Percentiles rank a stretch among this genome's conserved stretches.
Conservation (phyloP, 2,329 filamentous ascomycete genomes). For the Dryadomyces quercus-mongolicae region DNA sequence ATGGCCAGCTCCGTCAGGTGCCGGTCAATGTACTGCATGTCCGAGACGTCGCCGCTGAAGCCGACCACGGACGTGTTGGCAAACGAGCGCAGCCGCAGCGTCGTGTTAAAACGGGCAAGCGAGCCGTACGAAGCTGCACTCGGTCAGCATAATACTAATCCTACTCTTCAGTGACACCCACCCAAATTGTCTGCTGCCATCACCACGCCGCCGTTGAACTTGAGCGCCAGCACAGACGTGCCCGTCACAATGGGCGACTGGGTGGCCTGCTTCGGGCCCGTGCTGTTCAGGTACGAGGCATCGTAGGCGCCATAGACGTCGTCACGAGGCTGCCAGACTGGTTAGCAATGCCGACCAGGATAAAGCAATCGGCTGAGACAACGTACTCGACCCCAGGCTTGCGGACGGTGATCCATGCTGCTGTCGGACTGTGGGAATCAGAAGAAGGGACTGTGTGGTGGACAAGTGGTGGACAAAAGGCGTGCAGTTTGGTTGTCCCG, state of each 20-base stretch:
- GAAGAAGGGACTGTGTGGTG: too few relatives aligned
- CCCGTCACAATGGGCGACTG: constrained; percentile 91
- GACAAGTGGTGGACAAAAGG: not conserved
- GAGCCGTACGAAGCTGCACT: constrained; percentile 89
- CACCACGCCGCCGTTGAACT: constrained; percentile 92
- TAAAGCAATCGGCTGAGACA: too few relatives aligned
- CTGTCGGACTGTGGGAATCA: not conserved
- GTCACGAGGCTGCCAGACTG: constrained; percentile 66
- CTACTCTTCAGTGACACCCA: constrained; percentile 27
- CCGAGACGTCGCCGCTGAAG: constrained; percentile 92
- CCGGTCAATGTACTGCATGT: constrained; percentile 98
- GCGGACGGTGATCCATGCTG: constrained; percentile 58
- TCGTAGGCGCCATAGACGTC: constrained; percentile 95
- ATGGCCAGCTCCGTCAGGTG: constrained; percentile 79
- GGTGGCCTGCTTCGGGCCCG: constrained; percentile 69
- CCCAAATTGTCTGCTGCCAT: constrained; percentile 95
- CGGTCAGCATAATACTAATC: not conserved
- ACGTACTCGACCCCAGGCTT: constrained; percentile 61
- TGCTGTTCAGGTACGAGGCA: constrained; percentile 64
- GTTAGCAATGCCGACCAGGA: constrained; percentile 14
- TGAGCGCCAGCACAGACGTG: constrained; percentile 87
- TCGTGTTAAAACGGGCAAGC: constrained; percentile 88
- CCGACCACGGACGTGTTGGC: constrained; percentile 75
- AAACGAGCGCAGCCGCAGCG: constrained; percentile 88
- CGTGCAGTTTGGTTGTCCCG: not conserved